These are phyloP conservation scores for Trichoderma sp. DNA, from an alignment of 2,329 filamentous ascomycete genomes.

Conservation along the genomic window DNA sequence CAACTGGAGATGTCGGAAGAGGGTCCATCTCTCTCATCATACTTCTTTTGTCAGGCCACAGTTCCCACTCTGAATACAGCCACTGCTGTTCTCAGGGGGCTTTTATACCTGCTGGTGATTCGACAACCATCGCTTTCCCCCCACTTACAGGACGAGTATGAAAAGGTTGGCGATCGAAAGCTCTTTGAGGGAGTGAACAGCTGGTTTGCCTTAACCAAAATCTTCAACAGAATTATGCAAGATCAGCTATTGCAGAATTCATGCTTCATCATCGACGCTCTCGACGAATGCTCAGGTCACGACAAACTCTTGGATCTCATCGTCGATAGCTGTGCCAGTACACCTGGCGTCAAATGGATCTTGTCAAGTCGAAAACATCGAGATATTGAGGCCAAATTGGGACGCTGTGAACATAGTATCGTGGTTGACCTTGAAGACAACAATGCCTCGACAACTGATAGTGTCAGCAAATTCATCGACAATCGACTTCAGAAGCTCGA, in stretches of 20 bases:
- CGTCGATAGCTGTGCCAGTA: too few relatives aligned
- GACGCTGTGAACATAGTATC: background rate
- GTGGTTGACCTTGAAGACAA: background rate
- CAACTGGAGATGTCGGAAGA: background rate
- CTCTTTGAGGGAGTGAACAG: background rate
- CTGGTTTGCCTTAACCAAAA: background rate
- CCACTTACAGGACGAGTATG: background rate
- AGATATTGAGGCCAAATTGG: background rate
- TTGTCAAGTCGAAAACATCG: background rate
- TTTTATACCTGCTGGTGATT: background rate
- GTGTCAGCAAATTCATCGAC: too few relatives aligned
- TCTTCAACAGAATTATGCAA: too few relatives aligned
- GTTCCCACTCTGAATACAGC: background rate
- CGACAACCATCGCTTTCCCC: background rate
- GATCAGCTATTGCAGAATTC: too few relatives aligned
- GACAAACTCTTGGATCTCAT: too few relatives aligned
- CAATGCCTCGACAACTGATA: background rate
- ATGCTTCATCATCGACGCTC: too few relatives aligned
- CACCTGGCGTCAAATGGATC: background rate
- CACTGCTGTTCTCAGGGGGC: background rate
- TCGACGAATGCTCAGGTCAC: background rate
- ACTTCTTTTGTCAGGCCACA: constrained; percentile 9
- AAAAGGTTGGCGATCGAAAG: background rate
- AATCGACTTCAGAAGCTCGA: background rate
- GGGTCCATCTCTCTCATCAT: background rate